These are phyloP conservation scores for Neurospora sp. DNA, from an alignment of 495 filamentous ascomycete species.

Conservation along the genomic window DNA sequence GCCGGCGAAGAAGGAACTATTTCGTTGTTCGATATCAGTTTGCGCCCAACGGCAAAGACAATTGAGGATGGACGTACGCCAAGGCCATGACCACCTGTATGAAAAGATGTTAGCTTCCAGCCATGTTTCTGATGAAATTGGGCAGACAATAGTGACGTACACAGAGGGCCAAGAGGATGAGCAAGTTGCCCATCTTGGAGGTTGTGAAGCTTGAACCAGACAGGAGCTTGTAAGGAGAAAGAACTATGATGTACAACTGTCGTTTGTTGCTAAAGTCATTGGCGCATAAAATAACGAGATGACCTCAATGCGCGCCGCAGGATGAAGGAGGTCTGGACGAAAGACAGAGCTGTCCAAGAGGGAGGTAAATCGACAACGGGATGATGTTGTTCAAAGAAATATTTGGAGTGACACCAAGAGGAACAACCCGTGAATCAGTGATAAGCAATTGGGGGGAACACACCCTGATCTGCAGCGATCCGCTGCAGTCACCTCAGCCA, in stretches of 20 bases:
- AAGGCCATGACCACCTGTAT: conserved; percentile 74
- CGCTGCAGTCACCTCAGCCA: neutral
- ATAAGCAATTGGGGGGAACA: neutral
- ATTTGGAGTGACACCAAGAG: neutral
- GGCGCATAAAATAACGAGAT: neutral
- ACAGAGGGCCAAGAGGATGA: conserved; percentile 72
- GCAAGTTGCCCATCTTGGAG: conserved; percentile 60
- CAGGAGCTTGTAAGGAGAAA: neutral
- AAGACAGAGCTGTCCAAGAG: neutral
- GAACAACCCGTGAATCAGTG: neutral
- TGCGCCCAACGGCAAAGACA: conserved; percentile 9
- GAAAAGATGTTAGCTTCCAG: conserved; percentile 12
- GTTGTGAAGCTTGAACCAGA: neutral
- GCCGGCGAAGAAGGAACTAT: conserved; percentile 89
- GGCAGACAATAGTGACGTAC: conserved; percentile 16
- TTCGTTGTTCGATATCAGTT: conserved; percentile 10
- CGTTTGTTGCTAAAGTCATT: neutral
- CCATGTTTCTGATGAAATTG: conserved; percentile 1
- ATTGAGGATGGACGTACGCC: conserved; percentile 52
- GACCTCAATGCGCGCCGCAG: neutral
- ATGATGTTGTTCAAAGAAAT: neutral
- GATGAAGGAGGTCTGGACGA: neutral
- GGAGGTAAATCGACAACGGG: neutral
- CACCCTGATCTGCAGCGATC: neutral
- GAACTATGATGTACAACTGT: neutral